Evolutionary conservation across 1,284 basidiomycete species (phyloP).

Genomic region (Puccinia polysora): DNA sequence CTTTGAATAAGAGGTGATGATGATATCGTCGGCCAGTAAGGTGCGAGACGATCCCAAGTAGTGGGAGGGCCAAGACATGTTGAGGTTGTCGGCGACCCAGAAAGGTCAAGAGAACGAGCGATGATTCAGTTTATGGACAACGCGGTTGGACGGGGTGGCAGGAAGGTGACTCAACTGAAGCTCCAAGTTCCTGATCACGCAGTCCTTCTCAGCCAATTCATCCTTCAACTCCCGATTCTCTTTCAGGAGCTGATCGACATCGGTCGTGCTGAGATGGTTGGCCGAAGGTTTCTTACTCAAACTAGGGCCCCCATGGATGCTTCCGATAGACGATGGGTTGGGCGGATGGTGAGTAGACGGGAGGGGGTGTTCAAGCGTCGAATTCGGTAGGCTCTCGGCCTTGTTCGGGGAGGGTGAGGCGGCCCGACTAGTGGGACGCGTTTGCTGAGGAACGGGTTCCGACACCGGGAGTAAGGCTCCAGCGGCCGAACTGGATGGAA

Average conservation of each 20-base stretch:
- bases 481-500: conserved; percentile 40
- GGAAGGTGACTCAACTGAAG: conserved; percentile 57
- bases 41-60: neutral
- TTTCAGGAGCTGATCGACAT: conserved; percentile 54
- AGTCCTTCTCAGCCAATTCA: conserved; percentile 69
- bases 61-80: neutral
- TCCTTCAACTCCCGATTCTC: conserved; percentile 63
- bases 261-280: conserved; percentile 1
- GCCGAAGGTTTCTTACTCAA: conserved; percentile 25
- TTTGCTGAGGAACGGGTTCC: neutral
- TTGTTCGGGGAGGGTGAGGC: conserved; percentile 41
- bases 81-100: neutral
- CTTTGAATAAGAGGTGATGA: neutral
- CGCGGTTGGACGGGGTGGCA: neutral
- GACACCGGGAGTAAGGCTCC: conserved; percentile 26
- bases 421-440: conserved; percentile 21
- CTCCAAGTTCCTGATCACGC: conserved; percentile 73
- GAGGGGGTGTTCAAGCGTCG: neutral
- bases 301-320: conserved; percentile 27
- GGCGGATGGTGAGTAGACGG: neutral
- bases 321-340: conserved; percentile 18
- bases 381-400: conserved; percentile 43
- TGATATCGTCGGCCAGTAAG: neutral
- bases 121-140: neutral
- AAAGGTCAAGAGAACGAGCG: neutral